Percentiles rank a stretch among this genome's conserved stretches.
Evolutionary conservation across 768 basidiomycete species (phyloP).

Genomic region (Chalciporus pseudorubinellus): DNA sequence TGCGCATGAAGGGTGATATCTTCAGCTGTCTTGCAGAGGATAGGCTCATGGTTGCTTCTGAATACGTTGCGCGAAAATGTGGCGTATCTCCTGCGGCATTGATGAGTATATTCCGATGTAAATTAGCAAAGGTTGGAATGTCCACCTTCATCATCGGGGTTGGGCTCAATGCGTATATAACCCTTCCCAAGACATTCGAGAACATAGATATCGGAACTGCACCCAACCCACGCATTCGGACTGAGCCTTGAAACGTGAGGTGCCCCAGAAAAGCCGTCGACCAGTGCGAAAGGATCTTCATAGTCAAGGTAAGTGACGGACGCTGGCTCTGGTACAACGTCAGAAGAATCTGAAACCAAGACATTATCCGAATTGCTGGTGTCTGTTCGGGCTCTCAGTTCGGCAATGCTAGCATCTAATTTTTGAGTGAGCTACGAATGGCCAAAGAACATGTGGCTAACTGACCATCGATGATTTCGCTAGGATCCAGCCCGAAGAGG

Average conservation of each 20-base stretch:
- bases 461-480: constrained; percentile 58
- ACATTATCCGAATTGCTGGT: constrained; percentile 5
- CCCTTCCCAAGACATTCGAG: constrained; percentile 75
- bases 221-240: constrained; percentile 74
- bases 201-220: constrained; percentile 67
- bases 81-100: constrained; percentile 13
- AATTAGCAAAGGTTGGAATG: neutral
- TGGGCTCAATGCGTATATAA: constrained; percentile 58
- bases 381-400: constrained; percentile 42
- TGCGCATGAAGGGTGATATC: constrained; percentile 53
- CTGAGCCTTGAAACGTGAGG: constrained; percentile 57
- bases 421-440: neutral
- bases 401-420: constrained; percentile 52
- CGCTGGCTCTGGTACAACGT: constrained; percentile 50
- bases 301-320: constrained; percentile 75
- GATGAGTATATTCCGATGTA: constrained; percentile 3
- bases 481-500: constrained; percentile 81
- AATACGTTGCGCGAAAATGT: constrained; percentile 52
- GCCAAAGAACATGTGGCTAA: neutral
- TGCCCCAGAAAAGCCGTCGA: constrained; percentile 46
- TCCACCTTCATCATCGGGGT: constrained; percentile 36
- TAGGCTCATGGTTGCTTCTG: constrained; percentile 47
- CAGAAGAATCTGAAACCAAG: constrained; percentile 21
- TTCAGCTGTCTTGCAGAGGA: constrained; percentile 43
- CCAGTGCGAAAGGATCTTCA: constrained; percentile 67